Conservation (phyloP, 2,329 filamentous ascomycete genomes). For the Penicillium sp. region DNA sequence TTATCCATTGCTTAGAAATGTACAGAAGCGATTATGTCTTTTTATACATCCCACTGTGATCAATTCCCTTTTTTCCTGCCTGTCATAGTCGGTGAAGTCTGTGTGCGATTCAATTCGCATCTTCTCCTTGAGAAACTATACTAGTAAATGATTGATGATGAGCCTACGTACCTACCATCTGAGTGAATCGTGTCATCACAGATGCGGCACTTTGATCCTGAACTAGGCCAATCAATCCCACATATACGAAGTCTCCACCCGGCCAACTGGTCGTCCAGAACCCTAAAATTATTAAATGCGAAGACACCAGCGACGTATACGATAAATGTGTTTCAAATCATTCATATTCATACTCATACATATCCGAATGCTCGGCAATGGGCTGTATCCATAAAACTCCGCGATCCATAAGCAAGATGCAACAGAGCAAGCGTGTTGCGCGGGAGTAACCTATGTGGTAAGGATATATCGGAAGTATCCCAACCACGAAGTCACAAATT, state of each 20-base stretch:
- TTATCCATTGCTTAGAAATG: slow-evolving; percentile 5
- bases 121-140: too few species aligned
- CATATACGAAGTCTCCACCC: too few species aligned
- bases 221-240: too few species aligned
- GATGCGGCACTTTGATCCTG: too few species aligned
- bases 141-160: too few species aligned
- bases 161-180: too few species aligned
- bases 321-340: not conserved
- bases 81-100: not conserved
- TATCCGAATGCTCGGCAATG: not conserved
- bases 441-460: not conserved
- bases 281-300: not conserved
- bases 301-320: not conserved
- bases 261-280: too few species aligned
- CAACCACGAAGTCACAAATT: not conserved
- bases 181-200: too few species aligned
- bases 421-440: not conserved
- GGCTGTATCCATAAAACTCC: not conserved
- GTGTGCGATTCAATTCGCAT: too few species aligned
- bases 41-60: not conserved
- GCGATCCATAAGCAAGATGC: not conserved
- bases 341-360: not conserved
- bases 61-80: not conserved
- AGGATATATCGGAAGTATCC: slow-evolving; percentile 4
- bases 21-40: slow-evolving; percentile 17